Conservation (phyloP, 2,329 filamentous ascomycete genomes). For the Beauveria australis region DNA sequence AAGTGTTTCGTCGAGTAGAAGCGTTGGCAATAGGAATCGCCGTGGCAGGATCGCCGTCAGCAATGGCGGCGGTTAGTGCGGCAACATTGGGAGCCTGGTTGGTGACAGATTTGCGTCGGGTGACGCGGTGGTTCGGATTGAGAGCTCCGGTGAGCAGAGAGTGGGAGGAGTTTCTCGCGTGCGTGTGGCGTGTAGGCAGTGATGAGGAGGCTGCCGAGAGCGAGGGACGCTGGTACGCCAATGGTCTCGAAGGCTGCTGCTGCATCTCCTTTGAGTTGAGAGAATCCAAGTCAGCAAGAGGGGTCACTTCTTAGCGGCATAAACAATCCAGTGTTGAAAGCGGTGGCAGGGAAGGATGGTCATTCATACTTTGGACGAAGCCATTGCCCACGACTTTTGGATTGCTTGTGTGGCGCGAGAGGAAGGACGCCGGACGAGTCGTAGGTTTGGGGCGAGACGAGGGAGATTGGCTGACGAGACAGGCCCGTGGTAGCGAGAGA, state of each 20-base stretch:
- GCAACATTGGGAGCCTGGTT: constrained; percentile 64
- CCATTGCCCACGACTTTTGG: constrained; percentile 41
- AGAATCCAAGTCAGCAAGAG: constrained; percentile 23
- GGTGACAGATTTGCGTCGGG: constrained; percentile 88
- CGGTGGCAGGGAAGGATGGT: constrained; percentile 10
- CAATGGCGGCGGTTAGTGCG: constrained; percentile 64
- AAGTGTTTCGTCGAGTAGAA: constrained; percentile 53
- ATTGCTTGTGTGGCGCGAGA: constrained; percentile 25
- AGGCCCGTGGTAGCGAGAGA: not conserved
- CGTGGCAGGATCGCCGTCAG: constrained; percentile 52
- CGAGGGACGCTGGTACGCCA: constrained; percentile 54
- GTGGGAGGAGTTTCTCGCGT: constrained; percentile 72
- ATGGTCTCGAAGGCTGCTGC: constrained; percentile 57
- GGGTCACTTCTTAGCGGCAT: constrained; percentile 18
- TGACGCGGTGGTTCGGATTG: constrained; percentile 77
- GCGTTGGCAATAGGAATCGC: constrained; percentile 50
- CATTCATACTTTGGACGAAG: constrained; percentile 51
- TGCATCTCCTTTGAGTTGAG: constrained; percentile 48
- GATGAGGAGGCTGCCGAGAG: constrained; percentile 51
- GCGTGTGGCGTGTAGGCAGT: constrained; percentile 51
- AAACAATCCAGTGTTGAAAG: constrained; percentile 15
- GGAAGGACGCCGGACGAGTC: constrained; percentile 16
- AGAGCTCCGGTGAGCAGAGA: constrained; percentile 70
- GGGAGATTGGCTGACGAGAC: constrained; percentile 7
- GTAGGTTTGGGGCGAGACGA: not conserved